Conservation (phyloP, 371 early-diverging fungal genomes). For the Mucor saturninus region DNA sequence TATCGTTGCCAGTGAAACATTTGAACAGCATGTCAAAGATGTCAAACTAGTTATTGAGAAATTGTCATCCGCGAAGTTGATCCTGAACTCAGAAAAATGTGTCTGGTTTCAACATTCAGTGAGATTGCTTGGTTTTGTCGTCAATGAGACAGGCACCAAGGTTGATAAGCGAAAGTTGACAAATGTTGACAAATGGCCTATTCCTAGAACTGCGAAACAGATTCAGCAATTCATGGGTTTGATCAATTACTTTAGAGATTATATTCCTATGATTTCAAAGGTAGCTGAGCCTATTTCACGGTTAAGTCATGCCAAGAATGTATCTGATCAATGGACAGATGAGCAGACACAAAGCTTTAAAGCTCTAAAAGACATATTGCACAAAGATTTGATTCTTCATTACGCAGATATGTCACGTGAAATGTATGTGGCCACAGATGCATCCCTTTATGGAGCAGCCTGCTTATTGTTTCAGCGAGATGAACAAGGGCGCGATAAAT, state of each 20-base stretch:
- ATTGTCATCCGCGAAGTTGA: slow-evolving; percentile 13
- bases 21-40: slow-evolving; percentile 12
- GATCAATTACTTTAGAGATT: slow-evolving; percentile 32
- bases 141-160: slow-evolving; percentile 7
- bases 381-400: slow-evolving; percentile 1
- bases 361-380: slow-evolving; percentile 10
- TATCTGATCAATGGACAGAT: background rate
- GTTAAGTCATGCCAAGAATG: slow-evolving; percentile 17
- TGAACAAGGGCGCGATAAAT: background rate
- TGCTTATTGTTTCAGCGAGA: slow-evolving; percentile 1
- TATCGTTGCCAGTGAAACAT: background rate
- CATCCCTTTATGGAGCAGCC: background rate
- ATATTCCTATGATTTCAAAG: slow-evolving; percentile 15
- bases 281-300: slow-evolving; percentile 26
- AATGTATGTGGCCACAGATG: slow-evolving; percentile 14
- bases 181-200: slow-evolving; percentile 16
- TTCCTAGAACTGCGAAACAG: slow-evolving; percentile 20
- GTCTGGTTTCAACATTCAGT: slow-evolving; percentile 2
- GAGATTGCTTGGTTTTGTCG: slow-evolving; percentile 16
- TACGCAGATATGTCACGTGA: background rate
- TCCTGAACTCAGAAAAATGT: slow-evolving; percentile 25
- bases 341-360: slow-evolving; percentile 7
- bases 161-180: slow-evolving; percentile 18
- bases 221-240: slow-evolving; percentile 26
- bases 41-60: slow-evolving; percentile 15